Base-by-base conservation (phyloP, 2,329 filamentous ascomycete genomes). In the Ophiostoma perfectum region DNA sequence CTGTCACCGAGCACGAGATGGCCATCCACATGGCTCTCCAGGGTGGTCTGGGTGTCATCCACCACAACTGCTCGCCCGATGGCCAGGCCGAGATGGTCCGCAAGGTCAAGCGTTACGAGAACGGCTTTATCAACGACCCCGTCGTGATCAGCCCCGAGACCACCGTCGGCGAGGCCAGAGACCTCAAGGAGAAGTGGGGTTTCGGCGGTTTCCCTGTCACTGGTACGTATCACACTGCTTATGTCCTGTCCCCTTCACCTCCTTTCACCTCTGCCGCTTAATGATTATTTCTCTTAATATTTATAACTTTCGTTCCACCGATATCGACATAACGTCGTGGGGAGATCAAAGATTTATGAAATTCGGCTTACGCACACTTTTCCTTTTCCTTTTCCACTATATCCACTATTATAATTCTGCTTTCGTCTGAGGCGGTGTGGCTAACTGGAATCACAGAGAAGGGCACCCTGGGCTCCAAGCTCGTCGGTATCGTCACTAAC, bases 271-370 rank as follows among this genome's bases (percentile, higher is more conserved):
- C 60, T 36, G 63, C 63, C 63, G 63, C 80, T 63, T 63, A 55
- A 83, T 93, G 91, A 97, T 97, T 95, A 92, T 84, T 86, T 87
- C 83, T 84, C 81, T 83, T 84, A 86, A 83, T 81, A 82, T 90
- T 68, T 70, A 70, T 97, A 98, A 98, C 95, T 99, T 99, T 99
- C 95, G 95, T 99, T 99, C 95, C 94, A 94, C 95, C 92, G 92
- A 86, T 96, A 89, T 70, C 87, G 90, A 91, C 89, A 85, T 85
- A 82, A 88, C 86, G 91, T 92, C 85, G 83, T 97, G 93, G 86
- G 92, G 93, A 97, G 81, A 84, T 80, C 81, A 78, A 81, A 66
- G 69, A 69, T 70, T 71, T 72, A 72, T 72, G 72, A 75, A 41
- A 75, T 71, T 64, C 70, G 73, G 66, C 58, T 64, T 63, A 41